Base-by-base conservation (phyloP, 2,329 filamentous ascomycete species). In the Fusarium sp. region DNA sequence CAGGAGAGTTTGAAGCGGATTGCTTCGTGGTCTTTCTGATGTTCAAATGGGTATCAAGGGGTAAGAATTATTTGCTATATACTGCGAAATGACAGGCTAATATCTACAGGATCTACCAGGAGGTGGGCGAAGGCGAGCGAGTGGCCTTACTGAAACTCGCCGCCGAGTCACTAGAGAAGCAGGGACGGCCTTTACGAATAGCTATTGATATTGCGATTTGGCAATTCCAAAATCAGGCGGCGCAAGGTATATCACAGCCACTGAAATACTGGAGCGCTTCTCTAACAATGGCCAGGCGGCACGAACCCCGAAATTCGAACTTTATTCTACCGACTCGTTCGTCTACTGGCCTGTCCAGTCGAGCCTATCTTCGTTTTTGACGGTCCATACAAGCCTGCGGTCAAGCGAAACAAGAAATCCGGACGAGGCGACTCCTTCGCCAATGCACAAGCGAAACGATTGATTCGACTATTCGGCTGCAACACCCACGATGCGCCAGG, bases 181-280 rank as follows among this genome's bases (percentile, higher is more conserved):
- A 89, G 15, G 87, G 88, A 29, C 88, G 91, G 4, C 95, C 95
- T 1, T 85, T 98, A 44, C 92, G 95, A 44, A 86, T 99, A 50
- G 96, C 96, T 42, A 93, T 99, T 72, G 96, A 99, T 79, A 93
- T 97, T 75, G 94, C 94, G 5, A 98, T 99, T 79, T 99, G 96
- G 96, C 92, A 97, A 47, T 98, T 97, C 78, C 96, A 99, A 78
- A 92, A 92, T 17, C 94, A 97, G 79, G 92, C 94, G 18, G 93
- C 93, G 22, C 90, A 91, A 84, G 94, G 90, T 88, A 77, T 36
- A 76, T 63, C 22, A 29, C 22, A 11, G 13, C 18, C 17, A 13
- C 25, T 15, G 2, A 5, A 13, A 11, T 14, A 22, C 20, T 57
- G n/a, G n/a, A 8, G 4, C 22, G 29, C n/a, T 38, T 45, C 31